Evolutionary conservation across 139 green algal species (phyloP).

Genomic region (Gonium pectorale): DNA sequence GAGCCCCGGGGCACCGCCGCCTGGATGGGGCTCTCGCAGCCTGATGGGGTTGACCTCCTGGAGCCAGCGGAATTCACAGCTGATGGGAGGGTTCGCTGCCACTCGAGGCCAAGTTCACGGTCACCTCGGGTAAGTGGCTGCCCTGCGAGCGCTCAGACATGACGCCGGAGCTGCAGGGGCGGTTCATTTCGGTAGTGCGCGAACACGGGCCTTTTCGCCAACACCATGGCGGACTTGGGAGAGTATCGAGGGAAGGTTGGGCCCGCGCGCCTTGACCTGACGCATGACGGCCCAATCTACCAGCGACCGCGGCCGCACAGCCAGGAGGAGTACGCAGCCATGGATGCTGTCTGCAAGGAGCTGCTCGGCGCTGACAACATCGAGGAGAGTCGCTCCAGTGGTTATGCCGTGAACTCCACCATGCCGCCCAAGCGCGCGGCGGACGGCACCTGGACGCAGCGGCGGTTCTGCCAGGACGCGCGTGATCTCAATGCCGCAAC

Average conservation of each 20-base stretch:
- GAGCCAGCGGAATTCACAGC: no score
- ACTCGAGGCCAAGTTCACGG: no score
- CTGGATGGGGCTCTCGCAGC: no score
- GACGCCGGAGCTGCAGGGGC: no score
- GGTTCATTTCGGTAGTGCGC: background rate
- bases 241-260: background rate
- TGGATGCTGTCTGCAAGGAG: slow-evolving; percentile 16
- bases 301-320: background rate
- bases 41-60: no score
- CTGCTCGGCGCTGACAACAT: background rate
- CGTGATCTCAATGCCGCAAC: slow-evolving; percentile 36
- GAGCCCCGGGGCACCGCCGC: no score
- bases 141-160: background rate
- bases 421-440: slow-evolving; percentile 43
- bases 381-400: no score
- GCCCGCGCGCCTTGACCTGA: background rate
- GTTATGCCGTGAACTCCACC: no score
- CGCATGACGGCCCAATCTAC: background rate
- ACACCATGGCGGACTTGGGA: background rate
- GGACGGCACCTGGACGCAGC: slow-evolving; percentile 22
- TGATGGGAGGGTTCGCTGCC: no score
- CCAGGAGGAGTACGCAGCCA: background rate
- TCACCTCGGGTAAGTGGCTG: background rate
- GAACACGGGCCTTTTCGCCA: background rate
- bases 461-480: slow-evolving; percentile 43